phyloP scores from a whole-genome alignment of 83 land plant species.

The Larix sibirica region DNA sequence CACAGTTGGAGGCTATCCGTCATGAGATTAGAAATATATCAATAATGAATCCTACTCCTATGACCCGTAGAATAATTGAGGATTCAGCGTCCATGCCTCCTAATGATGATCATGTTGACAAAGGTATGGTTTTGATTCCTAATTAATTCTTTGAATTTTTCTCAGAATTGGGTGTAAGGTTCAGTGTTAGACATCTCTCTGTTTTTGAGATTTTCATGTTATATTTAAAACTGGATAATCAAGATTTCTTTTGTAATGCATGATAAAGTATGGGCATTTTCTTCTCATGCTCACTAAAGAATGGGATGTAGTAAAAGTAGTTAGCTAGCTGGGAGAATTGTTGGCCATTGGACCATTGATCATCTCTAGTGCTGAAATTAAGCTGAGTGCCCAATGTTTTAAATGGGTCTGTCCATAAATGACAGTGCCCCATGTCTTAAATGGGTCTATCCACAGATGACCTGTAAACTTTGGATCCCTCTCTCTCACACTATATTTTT shows the following conservation, averaged over 20 bases:
- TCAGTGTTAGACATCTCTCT: background rate
- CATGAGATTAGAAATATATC: constrained; percentile 71
- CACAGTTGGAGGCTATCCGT: constrained; percentile 75
- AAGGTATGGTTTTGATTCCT: background rate
- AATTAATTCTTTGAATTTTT: background rate
- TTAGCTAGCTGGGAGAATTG: background rate
- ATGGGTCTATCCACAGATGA: no score
- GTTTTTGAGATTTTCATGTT: background rate
- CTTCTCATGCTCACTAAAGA: background rate
- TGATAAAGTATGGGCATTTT: background rate
- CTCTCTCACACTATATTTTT: no score
- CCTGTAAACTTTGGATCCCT: no score
- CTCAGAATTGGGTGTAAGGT: background rate
- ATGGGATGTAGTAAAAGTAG: background rate
- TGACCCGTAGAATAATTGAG: constrained; percentile 45
- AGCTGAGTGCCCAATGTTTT: no score
- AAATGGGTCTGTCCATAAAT: no score
- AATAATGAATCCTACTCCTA: constrained; percentile 55
- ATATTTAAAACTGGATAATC: background rate
- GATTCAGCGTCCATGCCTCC: background rate
- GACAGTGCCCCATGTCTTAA: no score
- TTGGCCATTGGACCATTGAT: no score
- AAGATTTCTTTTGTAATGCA: no score
- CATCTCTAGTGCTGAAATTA: no score
- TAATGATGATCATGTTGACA: background rate